Percentiles rank a stretch among this genome's conserved stretches.
phyloP scores from a whole-genome alignment of 164 flowering plant species.

The Pachysandra terminalis region DNA sequence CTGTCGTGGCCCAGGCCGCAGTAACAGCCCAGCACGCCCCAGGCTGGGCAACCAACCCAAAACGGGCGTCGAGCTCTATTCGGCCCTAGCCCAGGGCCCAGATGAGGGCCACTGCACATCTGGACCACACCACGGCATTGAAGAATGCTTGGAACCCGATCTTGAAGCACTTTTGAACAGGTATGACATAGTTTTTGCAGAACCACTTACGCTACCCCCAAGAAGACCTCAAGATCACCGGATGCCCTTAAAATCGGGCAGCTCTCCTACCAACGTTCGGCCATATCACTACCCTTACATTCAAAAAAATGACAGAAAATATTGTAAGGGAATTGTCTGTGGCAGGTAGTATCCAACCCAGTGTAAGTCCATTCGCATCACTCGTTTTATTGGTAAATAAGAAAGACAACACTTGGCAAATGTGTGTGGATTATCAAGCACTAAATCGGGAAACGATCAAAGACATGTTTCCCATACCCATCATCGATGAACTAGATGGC shows the following conservation, averaged over 20 bases:
- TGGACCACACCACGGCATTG: not conserved
- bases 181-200: not conserved
- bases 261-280: not conserved
- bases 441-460: constrained; percentile 1
- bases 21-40: no score
- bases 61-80: no score
- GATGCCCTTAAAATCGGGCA: not conserved
- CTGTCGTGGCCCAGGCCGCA: no score
- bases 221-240: not conserved
- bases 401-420: not conserved
- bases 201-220: not conserved
- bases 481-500: constrained; percentile 5
- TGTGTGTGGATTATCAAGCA: constrained; percentile 1
- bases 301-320: constrained; percentile 8
- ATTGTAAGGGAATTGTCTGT: not conserved
- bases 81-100: no score
- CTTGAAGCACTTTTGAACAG: not conserved
- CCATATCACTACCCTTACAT: constrained; percentile 4
- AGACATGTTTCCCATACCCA: not conserved
- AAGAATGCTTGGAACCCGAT: not conserved
- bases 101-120: not conserved
- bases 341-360: not conserved
- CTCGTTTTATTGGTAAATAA: constrained; percentile 10
- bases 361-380: not conserved
- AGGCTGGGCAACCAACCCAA: no score